Conservation (phyloP, 2,329 filamentous ascomycete species). For the Elsinoe ampelina region DNA sequence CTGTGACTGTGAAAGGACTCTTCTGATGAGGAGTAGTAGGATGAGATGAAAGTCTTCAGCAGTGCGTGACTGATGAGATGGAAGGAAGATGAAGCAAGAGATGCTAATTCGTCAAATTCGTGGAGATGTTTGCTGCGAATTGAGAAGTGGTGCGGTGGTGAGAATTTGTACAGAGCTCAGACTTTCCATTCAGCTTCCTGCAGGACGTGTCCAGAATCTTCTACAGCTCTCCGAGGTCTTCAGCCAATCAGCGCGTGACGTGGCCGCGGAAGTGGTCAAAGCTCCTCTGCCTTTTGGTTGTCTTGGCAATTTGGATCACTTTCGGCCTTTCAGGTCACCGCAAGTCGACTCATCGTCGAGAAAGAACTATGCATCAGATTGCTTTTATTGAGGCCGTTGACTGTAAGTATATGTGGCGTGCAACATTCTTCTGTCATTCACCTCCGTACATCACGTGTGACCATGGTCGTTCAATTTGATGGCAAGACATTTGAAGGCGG, state of each 20-base stretch:
- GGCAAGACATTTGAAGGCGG: constrained; percentile 53
- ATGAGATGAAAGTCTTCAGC: neutral
- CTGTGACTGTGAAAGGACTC: constrained; percentile 6
- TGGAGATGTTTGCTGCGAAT: neutral
- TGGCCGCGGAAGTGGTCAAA: constrained; percentile 1
- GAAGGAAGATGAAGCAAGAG: constrained; percentile 1
- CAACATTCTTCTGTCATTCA: too few species aligned
- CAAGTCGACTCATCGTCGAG: neutral
- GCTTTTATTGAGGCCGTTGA: too few species aligned
- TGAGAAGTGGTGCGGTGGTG: neutral
- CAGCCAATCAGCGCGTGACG: neutral
- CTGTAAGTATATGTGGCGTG: too few species aligned
- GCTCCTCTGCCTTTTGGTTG: neutral
- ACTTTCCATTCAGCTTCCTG: neutral
- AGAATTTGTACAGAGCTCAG: constrained; percentile 9
- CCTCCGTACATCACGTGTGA: too few species aligned
- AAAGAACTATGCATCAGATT: too few species aligned
- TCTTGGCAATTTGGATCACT: neutral
- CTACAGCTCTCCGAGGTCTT: neutral
- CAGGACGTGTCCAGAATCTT: neutral
- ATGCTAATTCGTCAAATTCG: constrained; percentile 5
- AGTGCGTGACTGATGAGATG: neutral
- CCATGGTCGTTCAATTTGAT: constrained; percentile 34
- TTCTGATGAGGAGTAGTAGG: neutral
- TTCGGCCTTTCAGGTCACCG: too few species aligned